Evolutionary conservation across 2,329 filamentous ascomycete species (phyloP), one percentile per base, ranked within the genome.

Genomic region (Ascochyta koolunga): DNA sequence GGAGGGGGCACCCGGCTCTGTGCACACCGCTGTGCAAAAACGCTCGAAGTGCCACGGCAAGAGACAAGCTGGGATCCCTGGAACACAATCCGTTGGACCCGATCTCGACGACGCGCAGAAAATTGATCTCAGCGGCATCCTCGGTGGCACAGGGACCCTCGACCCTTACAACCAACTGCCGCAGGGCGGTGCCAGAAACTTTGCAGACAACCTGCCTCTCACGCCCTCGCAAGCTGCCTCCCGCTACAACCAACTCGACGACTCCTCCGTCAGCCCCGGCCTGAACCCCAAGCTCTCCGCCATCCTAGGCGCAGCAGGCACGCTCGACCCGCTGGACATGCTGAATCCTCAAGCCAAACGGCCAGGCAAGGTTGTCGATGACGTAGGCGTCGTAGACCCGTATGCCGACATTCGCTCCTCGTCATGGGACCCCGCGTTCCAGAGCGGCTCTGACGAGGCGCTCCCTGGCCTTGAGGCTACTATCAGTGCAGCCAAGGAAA

Each of bases 321-420:
- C 38, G 1, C 46, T 55, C 3, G 52, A 55, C 10, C 52, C 52
- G 5, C 41, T 50, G 8, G n/a, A 19, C 19, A 50, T 50, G 52
- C 45, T 32, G 16, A n/a, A 7, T 18, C 25, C 33, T 21, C n/a
- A 21, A 0, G n/a, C 8, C 6, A 22, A 16, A 11, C 7, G 4
- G 8, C 22, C 21, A 0, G 31, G 31, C 5, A 33, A 5, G 8
- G 18, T 37, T 13, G 37, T 36, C 31, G 36, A 41, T 15, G 36
- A 27, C 5, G 29, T 6, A 0, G n/a, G 2, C 1, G 36, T 10
- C 22, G 6, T 19, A 19, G 39, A 48, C 15, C 50, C 50, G 1
- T 54, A 54, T n/a, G 39, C 25, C 15, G 39, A 22, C 8, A 15
- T 54, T 4, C 38, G 4, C 11, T 11, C 27, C 27, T 29, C 11